phyloP scores from a whole-genome alignment of 108 stramenopile genomes.

The Cyclostephanos invisitatus region DNA sequence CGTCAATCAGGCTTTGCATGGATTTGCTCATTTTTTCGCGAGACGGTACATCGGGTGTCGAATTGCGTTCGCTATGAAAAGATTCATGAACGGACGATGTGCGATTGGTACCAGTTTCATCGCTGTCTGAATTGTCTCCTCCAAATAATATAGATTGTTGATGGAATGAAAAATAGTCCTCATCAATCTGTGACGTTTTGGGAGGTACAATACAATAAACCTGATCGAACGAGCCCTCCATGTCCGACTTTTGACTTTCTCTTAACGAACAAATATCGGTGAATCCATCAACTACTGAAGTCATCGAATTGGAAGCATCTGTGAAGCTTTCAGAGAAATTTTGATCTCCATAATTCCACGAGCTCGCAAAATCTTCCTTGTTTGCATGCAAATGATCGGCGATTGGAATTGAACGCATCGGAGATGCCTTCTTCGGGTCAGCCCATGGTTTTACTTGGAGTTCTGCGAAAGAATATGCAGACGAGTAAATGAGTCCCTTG shows the following conservation, averaged over 20 bases:
- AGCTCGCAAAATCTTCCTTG: not conserved
- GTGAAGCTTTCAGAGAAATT: conserved; percentile 2
- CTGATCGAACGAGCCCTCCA: conserved; percentile 21
- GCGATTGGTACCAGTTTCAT: conserved; percentile 2
- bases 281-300: conserved; percentile 19
- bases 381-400: not conserved
- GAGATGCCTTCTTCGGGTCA: not conserved
- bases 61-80: conserved; percentile 2
- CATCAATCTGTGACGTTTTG: conserved; percentile 28
- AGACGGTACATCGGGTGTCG: not conserved
- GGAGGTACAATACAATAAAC: conserved; percentile 26
- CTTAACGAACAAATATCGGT: conserved; percentile 14
- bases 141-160: conserved; percentile 9
- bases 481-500: conserved; percentile 69
- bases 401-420: not conserved
- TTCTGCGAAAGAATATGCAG: conserved; percentile 48
- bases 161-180: conserved; percentile 40
- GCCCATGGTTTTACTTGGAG: not conserved
- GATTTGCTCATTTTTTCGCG: conserved; percentile 57
- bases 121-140: conserved; percentile 8
- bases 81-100: conserved; percentile 4
- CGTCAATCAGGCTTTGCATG: conserved; percentile 91
- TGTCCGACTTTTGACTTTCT: conserved; percentile 14
- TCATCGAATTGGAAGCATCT: conserved; percentile 7
- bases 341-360: not conserved